These are phyloP conservation scores for Trichoderma endophyticum DNA, from an alignment of 2,329 filamentous ascomycete species.

Conservation along the genomic window DNA sequence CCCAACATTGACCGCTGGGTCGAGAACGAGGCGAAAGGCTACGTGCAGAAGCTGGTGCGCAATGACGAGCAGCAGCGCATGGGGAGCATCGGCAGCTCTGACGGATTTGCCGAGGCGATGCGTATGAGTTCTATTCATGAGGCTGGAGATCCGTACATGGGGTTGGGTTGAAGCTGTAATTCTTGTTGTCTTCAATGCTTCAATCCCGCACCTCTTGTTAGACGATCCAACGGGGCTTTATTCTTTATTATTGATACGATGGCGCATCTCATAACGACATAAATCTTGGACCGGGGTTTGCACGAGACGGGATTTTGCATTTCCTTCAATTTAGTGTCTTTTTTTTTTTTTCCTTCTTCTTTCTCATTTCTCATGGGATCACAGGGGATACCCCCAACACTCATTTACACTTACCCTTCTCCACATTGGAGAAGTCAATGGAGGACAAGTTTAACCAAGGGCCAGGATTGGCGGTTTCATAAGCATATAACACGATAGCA, in stretches of 20 bases:
- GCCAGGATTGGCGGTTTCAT: neutral
- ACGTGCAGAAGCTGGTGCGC: slow-evolving; percentile 34
- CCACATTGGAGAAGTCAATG: too few relatives aligned
- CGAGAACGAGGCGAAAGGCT: slow-evolving; percentile 48
- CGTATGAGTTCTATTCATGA: neutral
- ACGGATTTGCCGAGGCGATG: neutral
- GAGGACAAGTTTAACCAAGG: too few relatives aligned
- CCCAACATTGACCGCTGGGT: slow-evolving; percentile 54
- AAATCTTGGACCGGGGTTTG: neutral
- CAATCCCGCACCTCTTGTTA: neutral
- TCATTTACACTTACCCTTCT: neutral
- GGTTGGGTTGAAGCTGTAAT: neutral
- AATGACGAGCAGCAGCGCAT: neutral
- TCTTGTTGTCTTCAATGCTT: too few relatives aligned
- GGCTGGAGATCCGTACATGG: neutral
- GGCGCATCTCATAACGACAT: neutral
- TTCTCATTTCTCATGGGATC: neutral
- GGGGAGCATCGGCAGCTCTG: neutral
- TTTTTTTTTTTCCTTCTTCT: neutral
- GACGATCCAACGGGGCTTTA: neutral
- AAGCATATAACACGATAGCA: neutral
- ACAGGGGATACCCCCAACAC: neutral
- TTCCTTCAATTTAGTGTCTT: neutral
- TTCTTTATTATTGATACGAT: too few relatives aligned
- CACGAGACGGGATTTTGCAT: neutral